These are phyloP conservation scores for Xerocomus minutiporus DNA, from an alignment of 1,284 basidiomycete species.

Conservation along the genomic window DNA sequence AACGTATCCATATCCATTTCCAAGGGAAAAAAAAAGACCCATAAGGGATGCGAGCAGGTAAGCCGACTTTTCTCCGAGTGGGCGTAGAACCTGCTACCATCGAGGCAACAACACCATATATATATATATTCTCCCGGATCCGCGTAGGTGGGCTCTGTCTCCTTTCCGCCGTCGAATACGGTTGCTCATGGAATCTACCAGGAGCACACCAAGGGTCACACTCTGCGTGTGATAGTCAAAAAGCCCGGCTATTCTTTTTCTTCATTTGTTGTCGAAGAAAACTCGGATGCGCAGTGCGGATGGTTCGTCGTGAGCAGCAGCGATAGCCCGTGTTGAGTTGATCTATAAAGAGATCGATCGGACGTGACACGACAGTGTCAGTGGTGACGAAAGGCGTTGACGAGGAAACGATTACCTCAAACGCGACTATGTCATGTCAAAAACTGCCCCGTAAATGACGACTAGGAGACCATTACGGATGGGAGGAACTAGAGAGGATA, in stretches of 20 bases:
- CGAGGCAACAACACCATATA: not conserved
- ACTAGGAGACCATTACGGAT: not conserved
- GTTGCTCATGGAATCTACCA: slow-evolving; percentile 11
- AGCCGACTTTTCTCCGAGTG: not conserved
- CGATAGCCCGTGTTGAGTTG: not conserved
- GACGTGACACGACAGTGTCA: not conserved
- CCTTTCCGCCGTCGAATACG: not conserved
- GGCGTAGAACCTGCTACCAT: not conserved
- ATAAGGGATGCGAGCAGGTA: not conserved
- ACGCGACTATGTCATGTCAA: not conserved
- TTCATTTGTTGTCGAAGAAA: not conserved
- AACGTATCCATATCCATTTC: not conserved
- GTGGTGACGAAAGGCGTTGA: too few species aligned
- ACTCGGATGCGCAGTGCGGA: slow-evolving; percentile 12
- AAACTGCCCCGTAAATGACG: not conserved
- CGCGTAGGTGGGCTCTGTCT: not conserved
- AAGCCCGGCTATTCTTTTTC: slow-evolving; percentile 16
- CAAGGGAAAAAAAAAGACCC: not conserved
- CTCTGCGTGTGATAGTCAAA: slow-evolving; percentile 24
- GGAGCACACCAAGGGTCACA: slow-evolving; percentile 16
- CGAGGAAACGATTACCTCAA: not conserved
- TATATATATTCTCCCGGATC: not conserved
- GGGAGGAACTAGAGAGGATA: not conserved
- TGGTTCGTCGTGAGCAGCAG: slow-evolving; percentile 18
- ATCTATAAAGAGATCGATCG: not conserved